A percentile compares a stretch with the other conserved stretches of the same genome.
Conservation (phyloP, 192 early-diverging fungal genomes). For the Pilaira anomala region DNA sequence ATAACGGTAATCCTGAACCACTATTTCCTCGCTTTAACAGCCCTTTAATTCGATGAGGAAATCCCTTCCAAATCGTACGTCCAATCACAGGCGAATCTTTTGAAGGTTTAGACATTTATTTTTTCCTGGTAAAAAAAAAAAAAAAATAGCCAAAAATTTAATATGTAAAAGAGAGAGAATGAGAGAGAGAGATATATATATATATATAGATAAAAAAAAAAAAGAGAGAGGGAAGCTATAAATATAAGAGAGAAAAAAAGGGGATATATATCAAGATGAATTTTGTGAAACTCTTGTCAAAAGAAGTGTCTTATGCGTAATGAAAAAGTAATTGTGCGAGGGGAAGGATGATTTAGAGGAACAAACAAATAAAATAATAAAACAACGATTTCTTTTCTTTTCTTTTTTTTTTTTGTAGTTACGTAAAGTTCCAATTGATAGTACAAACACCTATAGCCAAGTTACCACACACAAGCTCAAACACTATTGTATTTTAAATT, state of each 20-base stretch:
- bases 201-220: no score
- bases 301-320: constrained; percentile 9
- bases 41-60: constrained; percentile 6
- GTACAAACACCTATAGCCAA: constrained; percentile 16
- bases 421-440: constrained; percentile 27
- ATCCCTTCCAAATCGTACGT: neutral
- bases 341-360: neutral
- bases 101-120: constrained; percentile 2
- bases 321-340: constrained; percentile 13
- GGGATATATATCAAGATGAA: no score
- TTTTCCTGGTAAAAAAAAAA: no score
- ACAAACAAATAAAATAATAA: constrained; percentile 4
- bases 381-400: no score
- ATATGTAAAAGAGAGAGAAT: no score
- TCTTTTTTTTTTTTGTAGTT: neutral
- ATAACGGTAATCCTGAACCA: neutral
- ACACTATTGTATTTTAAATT: no score
- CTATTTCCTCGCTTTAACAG: constrained; percentile 3
- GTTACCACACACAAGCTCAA: constrained; percentile 20
- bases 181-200: constrained; percentile 3
- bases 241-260: neutral
- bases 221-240: neutral
- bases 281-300: neutral
- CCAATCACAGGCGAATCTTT: neutral
- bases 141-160: no score